phyloP scores from a whole-genome alignment of 352 stramenopile genomes.

The Globisporangium cederbergense region DNA sequence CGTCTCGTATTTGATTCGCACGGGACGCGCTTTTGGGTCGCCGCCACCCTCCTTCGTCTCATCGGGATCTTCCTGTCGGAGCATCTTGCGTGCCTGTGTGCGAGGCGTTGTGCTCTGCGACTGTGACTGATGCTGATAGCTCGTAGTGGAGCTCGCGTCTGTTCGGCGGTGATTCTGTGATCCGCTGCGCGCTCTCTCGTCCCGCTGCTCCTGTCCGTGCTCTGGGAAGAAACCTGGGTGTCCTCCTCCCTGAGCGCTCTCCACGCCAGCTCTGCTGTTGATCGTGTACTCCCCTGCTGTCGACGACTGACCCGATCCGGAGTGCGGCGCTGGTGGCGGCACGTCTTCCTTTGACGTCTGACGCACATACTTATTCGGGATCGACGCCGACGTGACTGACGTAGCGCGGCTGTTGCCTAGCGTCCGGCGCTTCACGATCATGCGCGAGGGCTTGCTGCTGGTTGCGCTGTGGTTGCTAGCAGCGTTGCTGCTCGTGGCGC shows the following conservation, averaged over 20 bases:
- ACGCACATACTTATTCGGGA: slow-evolving; percentile 19
- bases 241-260: not conserved
- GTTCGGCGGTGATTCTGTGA: slow-evolving; percentile 5
- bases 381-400: slow-evolving; percentile 14
- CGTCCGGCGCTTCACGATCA: slow-evolving; percentile 45
- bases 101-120: slow-evolving; percentile 18
- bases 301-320: not conserved
- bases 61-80: slow-evolving; percentile 4
- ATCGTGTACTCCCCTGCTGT: slow-evolving; percentile 5
- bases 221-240: not conserved
- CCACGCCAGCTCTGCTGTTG: slow-evolving; percentile 3
- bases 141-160: not conserved
- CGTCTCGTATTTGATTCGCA: slow-evolving; percentile 76
- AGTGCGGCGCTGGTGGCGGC: not conserved
- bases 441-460: slow-evolving; percentile 41
- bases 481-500: slow-evolving; percentile 17
- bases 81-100: slow-evolving; percentile 20
- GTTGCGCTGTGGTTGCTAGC: slow-evolving; percentile 25
- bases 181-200: slow-evolving; percentile 6
- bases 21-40: slow-evolving; percentile 34
- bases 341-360: slow-evolving; percentile 11
- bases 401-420: slow-evolving; percentile 23
- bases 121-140: slow-evolving; percentile 2
- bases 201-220: not conserved
- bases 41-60: slow-evolving; percentile 14